A percentile compares a stretch with the other conserved stretches of the same genome.
Conservation (phyloP, 352 stramenopile genomes). For the Pythium rhizo-oryzae region DNA sequence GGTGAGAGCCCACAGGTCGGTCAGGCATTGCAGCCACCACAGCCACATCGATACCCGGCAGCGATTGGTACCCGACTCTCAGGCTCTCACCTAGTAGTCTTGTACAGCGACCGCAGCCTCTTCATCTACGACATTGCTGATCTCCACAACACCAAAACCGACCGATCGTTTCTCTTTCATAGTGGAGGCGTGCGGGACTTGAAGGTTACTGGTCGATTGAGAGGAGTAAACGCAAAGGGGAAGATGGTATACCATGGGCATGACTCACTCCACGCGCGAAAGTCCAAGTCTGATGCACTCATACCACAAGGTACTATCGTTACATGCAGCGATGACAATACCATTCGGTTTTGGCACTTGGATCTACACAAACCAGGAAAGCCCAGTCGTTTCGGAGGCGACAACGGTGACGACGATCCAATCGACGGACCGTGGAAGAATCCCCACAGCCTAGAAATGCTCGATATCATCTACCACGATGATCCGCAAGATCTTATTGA, state of each 20-base stretch:
- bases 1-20: not conserved
- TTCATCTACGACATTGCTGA: constrained; percentile 79
- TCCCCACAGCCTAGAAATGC: constrained; percentile 72
- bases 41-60: constrained; percentile 58
- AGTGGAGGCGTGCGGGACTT: constrained; percentile 71
- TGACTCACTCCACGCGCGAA: constrained; percentile 22
- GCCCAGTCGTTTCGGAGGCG: constrained; percentile 26
- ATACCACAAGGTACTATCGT: constrained; percentile 77
- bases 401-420: constrained; percentile 9
- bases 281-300: constrained; percentile 19
- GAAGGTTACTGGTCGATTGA: constrained; percentile 49
- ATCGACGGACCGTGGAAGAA: constrained; percentile 56
- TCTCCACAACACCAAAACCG: constrained; percentile 42
- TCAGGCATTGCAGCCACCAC: constrained; percentile 45
- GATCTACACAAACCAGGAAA: constrained; percentile 56
- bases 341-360: constrained; percentile 86
- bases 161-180: constrained; percentile 85
- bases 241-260: constrained; percentile 51
- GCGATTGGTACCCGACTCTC: constrained; percentile 61
- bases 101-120: constrained; percentile 83
- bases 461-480: constrained; percentile 71
- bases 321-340: constrained; percentile 88
- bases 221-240: constrained; percentile 56
- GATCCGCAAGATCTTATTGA: constrained; percentile 43
- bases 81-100: constrained; percentile 57